phyloP scores from a whole-genome alignment of 768 basidiomycete genomes.

The Phaeotremella skinneri region DNA sequence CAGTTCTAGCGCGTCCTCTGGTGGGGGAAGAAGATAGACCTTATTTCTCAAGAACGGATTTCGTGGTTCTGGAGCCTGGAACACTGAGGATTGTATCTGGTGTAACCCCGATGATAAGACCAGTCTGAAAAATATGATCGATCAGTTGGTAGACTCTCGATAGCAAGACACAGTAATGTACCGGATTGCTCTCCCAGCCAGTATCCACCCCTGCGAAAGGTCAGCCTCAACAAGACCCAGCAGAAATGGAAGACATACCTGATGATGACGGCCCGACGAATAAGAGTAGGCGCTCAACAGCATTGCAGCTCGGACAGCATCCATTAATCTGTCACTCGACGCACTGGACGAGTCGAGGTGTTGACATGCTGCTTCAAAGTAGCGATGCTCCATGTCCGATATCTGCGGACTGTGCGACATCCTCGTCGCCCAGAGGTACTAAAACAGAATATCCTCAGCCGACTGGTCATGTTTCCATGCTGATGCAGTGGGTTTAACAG shows the following conservation, averaged over 20 bases:
- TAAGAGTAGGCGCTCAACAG: conserved; percentile 36
- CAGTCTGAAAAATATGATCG: conserved; percentile 13
- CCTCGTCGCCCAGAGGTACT: conserved; percentile 45
- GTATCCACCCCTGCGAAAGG: conserved; percentile 29
- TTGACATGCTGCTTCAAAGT: conserved; percentile 26
- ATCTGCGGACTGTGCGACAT: conserved; percentile 31
- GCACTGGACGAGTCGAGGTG: conserved; percentile 30
- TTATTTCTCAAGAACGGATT: conserved; percentile 34
- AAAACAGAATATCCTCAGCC: not conserved
- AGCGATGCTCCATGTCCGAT: conserved; percentile 25
- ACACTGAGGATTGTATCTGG: conserved; percentile 32
- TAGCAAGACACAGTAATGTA: conserved; percentile 10
- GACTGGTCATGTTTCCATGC: not conserved
- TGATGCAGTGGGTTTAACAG: not conserved
- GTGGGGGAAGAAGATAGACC: conserved; percentile 34
- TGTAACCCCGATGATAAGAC: conserved; percentile 39
- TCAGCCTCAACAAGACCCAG: not conserved
- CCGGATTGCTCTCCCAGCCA: conserved; percentile 30
- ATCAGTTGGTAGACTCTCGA: conserved; percentile 1
- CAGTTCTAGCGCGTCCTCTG: conserved; percentile 40
- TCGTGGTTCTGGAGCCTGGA: conserved; percentile 17
- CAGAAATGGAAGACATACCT: conserved; percentile 17
- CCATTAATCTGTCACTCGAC: conserved; percentile 37
- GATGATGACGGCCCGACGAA: conserved; percentile 36
- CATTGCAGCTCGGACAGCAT: conserved; percentile 37